Base-by-base conservation (phyloP, 257 asterid species). In the Capsicum pubescens region DNA sequence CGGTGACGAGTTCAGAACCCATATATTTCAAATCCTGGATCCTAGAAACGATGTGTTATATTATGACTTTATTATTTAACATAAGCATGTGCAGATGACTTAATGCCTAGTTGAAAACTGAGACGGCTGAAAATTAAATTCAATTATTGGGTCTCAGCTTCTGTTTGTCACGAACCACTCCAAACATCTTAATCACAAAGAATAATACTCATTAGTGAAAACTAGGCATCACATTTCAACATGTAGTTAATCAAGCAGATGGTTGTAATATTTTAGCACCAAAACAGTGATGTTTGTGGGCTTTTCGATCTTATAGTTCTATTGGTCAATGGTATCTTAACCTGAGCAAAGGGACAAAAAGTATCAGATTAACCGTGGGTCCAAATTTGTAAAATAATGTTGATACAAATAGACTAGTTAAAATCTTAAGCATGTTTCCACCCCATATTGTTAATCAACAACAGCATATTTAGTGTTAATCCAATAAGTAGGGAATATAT, bases 41-140 rank as follows among this genome's bases (percentile, higher is more conserved):
- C 68, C 10, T 64, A 63, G 9, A 48, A 2, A 7, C 10, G 15
- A 74, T 19, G 56, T 48, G 79, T 46, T 50, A 21, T 48, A 10
- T 54, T 83, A 67, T 61, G 85, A 84, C 85, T 79, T 46, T 69
- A 19, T 42, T 80, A 5, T 74, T 79, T 82, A 78, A 84, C 61
- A 57, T 46, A 83, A 56, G 48, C 74, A 52, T 3, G 68, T 63
- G 70, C 52, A 66, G 42, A 52, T 42, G n/a, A 16, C 50, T 44
- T 10, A 14, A 52, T 32, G 17, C 54, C 58, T 32, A 35, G 7
- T 14, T 35, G 15, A 66, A 63, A 66, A 6, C 48, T 11, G 12
- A 26, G 72, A 6, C 44, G 0, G 48, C 72, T 32, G 19, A 66
- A 66, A 66, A 35, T 66, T 6, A 66, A 7, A 32, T 32, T 63